Conservation (phyloP, 2,329 filamentous ascomycete species). For the Apiospora saccharicola region DNA sequence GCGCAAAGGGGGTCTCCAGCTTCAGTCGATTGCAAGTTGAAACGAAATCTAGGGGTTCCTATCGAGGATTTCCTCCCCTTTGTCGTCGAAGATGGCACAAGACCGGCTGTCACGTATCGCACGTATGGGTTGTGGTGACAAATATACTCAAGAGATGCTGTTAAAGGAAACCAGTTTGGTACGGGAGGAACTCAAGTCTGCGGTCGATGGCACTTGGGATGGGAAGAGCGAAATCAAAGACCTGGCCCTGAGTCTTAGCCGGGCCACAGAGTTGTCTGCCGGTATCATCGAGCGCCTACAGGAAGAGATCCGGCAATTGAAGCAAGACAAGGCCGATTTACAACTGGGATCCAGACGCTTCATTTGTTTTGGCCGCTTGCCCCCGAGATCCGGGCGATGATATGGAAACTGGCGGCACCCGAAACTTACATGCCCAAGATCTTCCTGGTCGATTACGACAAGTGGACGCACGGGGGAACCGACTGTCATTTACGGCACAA, state of each 20-base stretch:
- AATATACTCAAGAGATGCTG: too few species aligned
- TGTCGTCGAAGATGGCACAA: too few species aligned
- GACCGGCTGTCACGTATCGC: too few species aligned
- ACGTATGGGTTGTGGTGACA: too few species aligned
- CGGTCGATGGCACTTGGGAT: background rate
- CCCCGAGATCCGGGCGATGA: background rate
- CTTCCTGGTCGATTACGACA: background rate
- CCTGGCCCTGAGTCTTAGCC: background rate
- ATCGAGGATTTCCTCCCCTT: too few species aligned
- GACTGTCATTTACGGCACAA: background rate
- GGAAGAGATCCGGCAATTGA: background rate
- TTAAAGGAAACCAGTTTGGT: too few species aligned
- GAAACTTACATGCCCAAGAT: background rate
- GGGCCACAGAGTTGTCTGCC: background rate
- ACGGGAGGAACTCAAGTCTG: too few species aligned
- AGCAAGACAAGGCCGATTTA: background rate
- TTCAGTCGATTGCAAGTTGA: too few species aligned
- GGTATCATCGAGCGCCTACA: background rate
- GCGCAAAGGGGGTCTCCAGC: too few species aligned
- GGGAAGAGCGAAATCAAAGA: background rate
- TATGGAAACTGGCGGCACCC: background rate
- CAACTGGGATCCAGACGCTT: background rate
- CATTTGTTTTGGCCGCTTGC: background rate
- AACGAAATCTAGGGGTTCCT: too few species aligned
- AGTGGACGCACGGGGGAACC: too few species aligned